Evolutionary conservation across 2,329 filamentous ascomycete species (phyloP), one percentile per base, ranked within the genome.

Genomic region (Cladosporium sp.): DNA sequence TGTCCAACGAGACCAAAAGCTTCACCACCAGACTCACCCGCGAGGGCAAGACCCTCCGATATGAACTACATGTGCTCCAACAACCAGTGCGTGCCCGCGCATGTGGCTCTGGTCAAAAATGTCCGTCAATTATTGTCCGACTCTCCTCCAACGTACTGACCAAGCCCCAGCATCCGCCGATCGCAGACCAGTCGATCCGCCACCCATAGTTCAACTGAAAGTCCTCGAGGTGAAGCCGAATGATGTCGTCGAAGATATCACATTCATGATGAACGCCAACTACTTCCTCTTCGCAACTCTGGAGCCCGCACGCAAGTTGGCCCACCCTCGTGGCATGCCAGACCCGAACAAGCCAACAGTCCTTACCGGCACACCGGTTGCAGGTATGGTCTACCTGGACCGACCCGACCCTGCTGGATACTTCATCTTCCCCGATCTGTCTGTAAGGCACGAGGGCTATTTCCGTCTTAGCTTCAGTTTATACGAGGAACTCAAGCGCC

Each of bases 261-360:
- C 93, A 2, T 95, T 95, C 62, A 80, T 83, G 52, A 95, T 96
- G 75, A 92, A 95, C 65, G 91, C 91, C 65, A 95, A 95, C 71
- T 97, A 97, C 79, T 97, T 98, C 72, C 83, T 97, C 35, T 97
- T 89, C 62, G 88, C 91, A 45, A 96, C 90, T 5, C 78, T 98
- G 52, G 90, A 96, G 65, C 84, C 88, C 60, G 86, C 89, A 22
- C 86, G 91, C 32, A 81, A 83, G 25, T 86, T 96, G 53, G 89
- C 89, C 15, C 85, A 89, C 52, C 87, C 86, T 43, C 86, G 90
- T 57, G 42, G 42, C 29, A 82, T 88, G 39, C 81, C 83, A 11
- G 78, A 77, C 25, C 75, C 82, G n/a, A 58, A 62, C 16, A 80
- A 85, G 9, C 80, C 82, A 43, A 87, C 93, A 0, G 91, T 97